Evolutionary conservation across 176 grass and related monocot genomes (phyloP).

Genomic region (Carex littledalei): DNA sequence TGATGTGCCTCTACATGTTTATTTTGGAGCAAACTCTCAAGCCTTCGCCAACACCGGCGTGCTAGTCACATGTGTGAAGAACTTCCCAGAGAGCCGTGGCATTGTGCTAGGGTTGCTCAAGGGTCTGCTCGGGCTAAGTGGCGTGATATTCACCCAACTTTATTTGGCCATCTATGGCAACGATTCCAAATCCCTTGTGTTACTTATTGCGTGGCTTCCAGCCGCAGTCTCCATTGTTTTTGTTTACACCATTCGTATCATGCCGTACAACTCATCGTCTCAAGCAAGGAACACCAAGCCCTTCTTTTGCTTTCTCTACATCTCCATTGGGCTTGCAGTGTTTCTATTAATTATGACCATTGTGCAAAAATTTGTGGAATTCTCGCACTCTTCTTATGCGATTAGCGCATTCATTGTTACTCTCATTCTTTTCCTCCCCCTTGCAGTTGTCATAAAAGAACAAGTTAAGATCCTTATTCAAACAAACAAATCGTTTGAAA

Average conservation of each 20-base stretch:
- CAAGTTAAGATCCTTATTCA: constrained; percentile 46
- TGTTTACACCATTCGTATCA: constrained; percentile 64
- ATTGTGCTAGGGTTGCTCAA: constrained; percentile 67
- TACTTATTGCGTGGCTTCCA: constrained; percentile 69
- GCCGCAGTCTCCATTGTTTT: constrained; percentile 59
- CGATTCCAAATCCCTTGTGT: constrained; percentile 49
- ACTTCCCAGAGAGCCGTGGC: constrained; percentile 71
- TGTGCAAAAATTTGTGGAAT: constrained; percentile 24
- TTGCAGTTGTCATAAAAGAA: constrained; percentile 58
- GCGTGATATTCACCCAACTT: constrained; percentile 70
- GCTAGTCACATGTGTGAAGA: constrained; percentile 73
- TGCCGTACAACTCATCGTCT: constrained; percentile 22
- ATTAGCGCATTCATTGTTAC: constrained; percentile 33
- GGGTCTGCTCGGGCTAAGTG: constrained; percentile 67
- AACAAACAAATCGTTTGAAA: constrained; percentile 19
- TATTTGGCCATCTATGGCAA: constrained; percentile 52
- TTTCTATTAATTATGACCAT: constrained; percentile 60
- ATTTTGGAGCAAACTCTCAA: constrained; percentile 75
- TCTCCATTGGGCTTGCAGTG: constrained; percentile 58
- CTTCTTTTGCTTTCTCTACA: constrained; percentile 79
- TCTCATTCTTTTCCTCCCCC: constrained; percentile 53
- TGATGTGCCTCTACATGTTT: constrained; percentile 54
- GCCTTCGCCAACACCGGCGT: constrained; percentile 74
- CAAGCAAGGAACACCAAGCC: constrained; percentile 29
- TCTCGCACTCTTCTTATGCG: constrained; percentile 28